These are phyloP conservation scores for Ilyonectria robusta DNA, from an alignment of 2,329 filamentous ascomycete genomes.

Conservation along the genomic window DNA sequence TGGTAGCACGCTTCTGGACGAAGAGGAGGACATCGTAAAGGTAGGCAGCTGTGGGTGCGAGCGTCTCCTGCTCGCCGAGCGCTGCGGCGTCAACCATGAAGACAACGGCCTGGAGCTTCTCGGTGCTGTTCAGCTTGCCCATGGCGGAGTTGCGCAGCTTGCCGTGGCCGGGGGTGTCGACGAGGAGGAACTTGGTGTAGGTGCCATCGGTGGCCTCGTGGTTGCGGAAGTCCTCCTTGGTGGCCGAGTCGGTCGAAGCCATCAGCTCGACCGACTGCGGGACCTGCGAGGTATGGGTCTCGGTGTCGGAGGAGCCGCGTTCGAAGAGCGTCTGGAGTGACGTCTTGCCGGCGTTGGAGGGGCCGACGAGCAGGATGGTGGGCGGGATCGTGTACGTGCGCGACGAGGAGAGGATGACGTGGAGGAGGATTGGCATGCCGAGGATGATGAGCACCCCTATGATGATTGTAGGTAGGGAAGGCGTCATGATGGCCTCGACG, in stretches of 20 bases:
- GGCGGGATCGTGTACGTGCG: constrained; percentile 77
- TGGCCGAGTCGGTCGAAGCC: constrained; percentile 62
- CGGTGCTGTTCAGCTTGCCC: constrained; percentile 59
- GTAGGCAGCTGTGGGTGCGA: constrained; percentile 84
- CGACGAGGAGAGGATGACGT: constrained; percentile 79
- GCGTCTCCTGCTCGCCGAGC: constrained; percentile 69
- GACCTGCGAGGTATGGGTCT: constrained; percentile 70
- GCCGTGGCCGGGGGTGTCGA: constrained; percentile 95
- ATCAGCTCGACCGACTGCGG: constrained; percentile 69
- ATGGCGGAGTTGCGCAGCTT: constrained; percentile 86
- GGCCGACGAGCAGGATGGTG: constrained; percentile 85
- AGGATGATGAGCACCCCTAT: constrained; percentile 80
- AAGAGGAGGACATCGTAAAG: constrained; percentile 90
- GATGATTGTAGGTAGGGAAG: constrained; percentile 73
- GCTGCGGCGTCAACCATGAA: constrained; percentile 91
- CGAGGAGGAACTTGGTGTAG: constrained; percentile 80
- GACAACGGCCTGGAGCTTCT: constrained; percentile 79
- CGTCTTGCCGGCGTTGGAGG: constrained; percentile 89
- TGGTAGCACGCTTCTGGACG: constrained; percentile 80
- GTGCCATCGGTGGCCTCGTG: constrained; percentile 68
- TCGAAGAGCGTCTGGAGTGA: constrained; percentile 83
- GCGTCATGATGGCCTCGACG: constrained; percentile 70
- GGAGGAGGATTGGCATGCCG: constrained; percentile 81
- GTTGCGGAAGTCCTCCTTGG: constrained; percentile 64
- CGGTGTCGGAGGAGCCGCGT: constrained; percentile 61